Evolutionary conservation across 176 grass and related monocot species (phyloP), one percentile per base, ranked within the genome.

Genomic region (Pharus latifolius): DNA sequence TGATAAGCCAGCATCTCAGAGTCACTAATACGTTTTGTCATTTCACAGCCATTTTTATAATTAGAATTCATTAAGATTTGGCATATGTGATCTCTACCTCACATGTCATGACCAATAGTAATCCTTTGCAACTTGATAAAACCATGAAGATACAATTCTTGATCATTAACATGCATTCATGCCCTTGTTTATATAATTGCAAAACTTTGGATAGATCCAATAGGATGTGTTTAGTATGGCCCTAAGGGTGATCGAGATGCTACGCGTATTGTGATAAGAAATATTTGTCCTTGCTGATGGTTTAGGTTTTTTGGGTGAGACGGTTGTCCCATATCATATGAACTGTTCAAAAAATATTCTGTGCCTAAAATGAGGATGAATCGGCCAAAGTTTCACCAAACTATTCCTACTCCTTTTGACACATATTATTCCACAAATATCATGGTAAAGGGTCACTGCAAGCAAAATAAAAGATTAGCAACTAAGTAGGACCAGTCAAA

Each of bases 21-120:
- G 77, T 86, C 83, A 86, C 83, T 81, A 71, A 57, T 59, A 81
- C 50, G 77, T 71, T 62, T 24, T 19, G 83, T 86, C 83, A 81
- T 86, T 76, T 86, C 83, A 69, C 41, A 41, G 48, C 3, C 56
- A 13, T 70, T 70, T 80, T 50, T 80, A 80, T 80, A 44, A 47
- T 80, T 65, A 57, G 52, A 8, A 38, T 30, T 69, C 69, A 17
- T 74, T 34, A 7, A 44, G 82, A 85, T 85, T 85, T 85, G 82
- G 82, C 78, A 85, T 47, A 72, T 16, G 14, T 13, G 16, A 52
- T 29, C 37, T 22, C 64, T 56, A 19, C 35, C 68, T 56, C 34
- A 43, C 43, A 4, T 42, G 3, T 10, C 7, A 8, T 23, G 14
- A 17, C 15, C 6, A 28, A 28, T 22, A 56, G 12, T 13, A 6